phyloP scores from a whole-genome alignment of 495 filamentous ascomycete genomes.

The Penicillium malachiteum region DNA sequence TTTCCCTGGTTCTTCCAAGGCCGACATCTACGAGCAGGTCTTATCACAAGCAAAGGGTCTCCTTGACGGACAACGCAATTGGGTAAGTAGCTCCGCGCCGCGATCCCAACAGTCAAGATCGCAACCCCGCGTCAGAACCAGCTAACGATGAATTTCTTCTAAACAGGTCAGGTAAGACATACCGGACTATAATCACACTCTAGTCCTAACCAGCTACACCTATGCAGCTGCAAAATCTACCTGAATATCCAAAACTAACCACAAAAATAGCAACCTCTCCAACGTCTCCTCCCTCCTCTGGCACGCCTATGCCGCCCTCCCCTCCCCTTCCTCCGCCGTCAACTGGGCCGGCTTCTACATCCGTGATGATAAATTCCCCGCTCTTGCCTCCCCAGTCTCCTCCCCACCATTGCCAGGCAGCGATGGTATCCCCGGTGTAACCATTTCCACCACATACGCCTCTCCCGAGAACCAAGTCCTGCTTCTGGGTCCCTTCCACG shows the following conservation, averaged over 20 bases:
- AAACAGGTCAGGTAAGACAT: constrained; percentile 57
- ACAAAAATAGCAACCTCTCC: constrained; percentile 68
- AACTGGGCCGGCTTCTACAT: constrained; percentile 97
- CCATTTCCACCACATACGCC: constrained; percentile 28
- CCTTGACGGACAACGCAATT: constrained; percentile 78
- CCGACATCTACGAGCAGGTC: constrained; percentile 74
- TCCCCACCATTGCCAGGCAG: constrained; percentile 21
- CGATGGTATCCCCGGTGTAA: constrained; percentile 12
- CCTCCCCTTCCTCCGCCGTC: constrained; percentile 66
- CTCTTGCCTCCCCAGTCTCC: constrained; percentile 31
- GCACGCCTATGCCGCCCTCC: constrained; percentile 79
- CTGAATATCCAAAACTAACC: constrained; percentile 4
- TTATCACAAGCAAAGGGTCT: constrained; percentile 68
- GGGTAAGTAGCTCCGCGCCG: constrained; percentile 57
- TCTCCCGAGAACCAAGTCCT: constrained; percentile 40
- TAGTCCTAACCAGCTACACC: too few relatives aligned
- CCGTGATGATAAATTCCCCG: constrained; percentile 57
- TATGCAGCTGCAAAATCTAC: constrained; percentile 6
- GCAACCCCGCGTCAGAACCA: background rate
- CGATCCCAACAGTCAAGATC: background rate
- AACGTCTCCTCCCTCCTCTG: constrained; percentile 83
- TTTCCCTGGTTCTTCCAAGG: constrained; percentile 61
- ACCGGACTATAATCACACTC: too few relatives aligned
- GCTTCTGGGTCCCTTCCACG: constrained; percentile 85
- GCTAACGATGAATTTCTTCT: constrained; percentile 12